Evolutionary conservation across 2,329 filamentous ascomycete species (phyloP), one percentile per base, ranked within the genome.

Genomic region (Chalaropsis thielavioides): DNA sequence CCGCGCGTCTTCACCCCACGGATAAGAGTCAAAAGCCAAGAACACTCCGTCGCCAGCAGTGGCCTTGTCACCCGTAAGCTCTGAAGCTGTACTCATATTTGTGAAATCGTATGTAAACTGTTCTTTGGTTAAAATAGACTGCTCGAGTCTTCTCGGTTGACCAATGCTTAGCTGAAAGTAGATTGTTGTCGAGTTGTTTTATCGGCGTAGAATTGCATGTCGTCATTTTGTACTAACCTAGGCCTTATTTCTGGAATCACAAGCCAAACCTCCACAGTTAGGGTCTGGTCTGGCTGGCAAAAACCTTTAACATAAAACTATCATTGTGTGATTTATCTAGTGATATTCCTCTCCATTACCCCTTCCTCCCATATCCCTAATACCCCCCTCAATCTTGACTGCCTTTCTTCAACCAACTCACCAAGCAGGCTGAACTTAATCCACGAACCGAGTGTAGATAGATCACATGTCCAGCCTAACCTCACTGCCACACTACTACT

Each of bases 1-100:
- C 68, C 83, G 82, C 62, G 79, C 77, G 73, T 90, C 87, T 68
- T 80, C 80, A 67, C 79, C 79, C 87, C 87, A 90, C 19, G 81
- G 79, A 71, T 89, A 89, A 27, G 75, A 74, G 70, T 88, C 84
- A 62, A 90, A 81, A 68, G 84, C 81, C 66, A 77, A 75, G 72
- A 83, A 88, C 66, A 84, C 73, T 62, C 76, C 72, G 67, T 74
- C 73, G 64, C 78, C 70, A 66, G 74, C 72, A 44, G 70, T 72
- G 62, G 24, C 35, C n/a, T 40, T 35, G 1, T 49, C 61, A 2
- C 22, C 31, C 22, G 10, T 38, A 35, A 17, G 6, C 8, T 58
- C 31, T 15, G 27, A 35, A n/a, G 2, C 17, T 58, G 1, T 11
- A 11, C 10, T n/a, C 54, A 58, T 58, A 38, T 38, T 51, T 27